Base-by-base conservation (phyloP, 1,284 basidiomycete species). In the Puccinia triticina region DNA sequence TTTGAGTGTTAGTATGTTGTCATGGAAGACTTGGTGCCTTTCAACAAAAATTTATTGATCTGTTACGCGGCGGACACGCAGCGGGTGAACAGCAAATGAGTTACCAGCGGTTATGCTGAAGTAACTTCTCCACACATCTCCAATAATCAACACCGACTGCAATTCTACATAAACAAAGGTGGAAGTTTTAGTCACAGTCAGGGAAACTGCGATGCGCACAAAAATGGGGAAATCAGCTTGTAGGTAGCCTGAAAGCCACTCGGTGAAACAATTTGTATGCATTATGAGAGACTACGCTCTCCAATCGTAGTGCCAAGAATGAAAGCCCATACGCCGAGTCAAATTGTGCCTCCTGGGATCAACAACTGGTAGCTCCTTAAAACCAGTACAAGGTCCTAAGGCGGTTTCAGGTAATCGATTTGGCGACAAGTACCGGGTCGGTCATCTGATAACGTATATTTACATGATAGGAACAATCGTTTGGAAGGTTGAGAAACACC, bases 271-370 rank as follows among this genome's bases (percentile, higher is more conserved):
- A 12, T n/a, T n/a, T n/a, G n/a, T n/a, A n/a, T n/a, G n/a, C n/a
- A 57, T 57, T 11, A 43, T 12, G 43, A 23, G 43, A 43, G 64
- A 2, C 34, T 66, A 32, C 64, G 21, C 16, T 21, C 64, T 23
- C 34, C 37, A 37, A 66, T 43, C 40, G 40, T 40, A 26, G 37
- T 4, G 5, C 34, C 5, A 37, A 43, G 29, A 66, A 66, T 40
- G 40, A 29, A 57, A 57, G 37, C 37, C 43, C 34, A 66, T 43
- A 66, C 64, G 64, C 64, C 34, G 64, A 66, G 18, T n/a, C 37
- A 43, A 32, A 43, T 43, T 12, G 37, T 40, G 43, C 37, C 64
- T 8, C 64, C 64, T 66, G 29, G 29, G 34, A 11, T 32, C 64
- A n/a, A n/a, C 26, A 5, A 18, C 43, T 21, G 37, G 37, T 21